Conservation (phyloP, 2,329 filamentous ascomycete species). For the Fusarium sp. region DNA sequence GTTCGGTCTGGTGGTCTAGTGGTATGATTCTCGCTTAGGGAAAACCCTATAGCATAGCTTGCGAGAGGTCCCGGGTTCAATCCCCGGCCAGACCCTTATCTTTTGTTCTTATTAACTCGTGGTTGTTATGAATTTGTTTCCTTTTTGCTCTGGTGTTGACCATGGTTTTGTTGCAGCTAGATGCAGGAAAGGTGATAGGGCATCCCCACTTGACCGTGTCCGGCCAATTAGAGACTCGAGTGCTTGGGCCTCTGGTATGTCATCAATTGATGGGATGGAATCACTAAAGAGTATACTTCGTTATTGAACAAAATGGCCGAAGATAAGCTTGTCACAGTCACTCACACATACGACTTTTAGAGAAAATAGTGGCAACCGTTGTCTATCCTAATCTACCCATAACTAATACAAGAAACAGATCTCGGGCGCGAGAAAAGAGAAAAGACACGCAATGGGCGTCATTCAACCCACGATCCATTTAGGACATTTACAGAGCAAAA, state of each 20-base stretch:
- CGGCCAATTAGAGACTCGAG: neutral
- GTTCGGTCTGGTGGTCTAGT: conserved; percentile 68
- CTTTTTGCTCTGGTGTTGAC: neutral
- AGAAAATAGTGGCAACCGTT: conserved; percentile 35
- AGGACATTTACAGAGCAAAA: conserved; percentile 41
- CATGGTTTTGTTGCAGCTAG: neutral
- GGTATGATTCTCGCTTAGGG: conserved; percentile 80
- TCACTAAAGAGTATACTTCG: no score
- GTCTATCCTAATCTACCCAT: conserved; percentile 46
- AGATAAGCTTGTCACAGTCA: no score
- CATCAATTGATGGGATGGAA: no score
- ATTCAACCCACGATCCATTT: conserved; percentile 40
- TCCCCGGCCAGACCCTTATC: conserved; percentile 56
- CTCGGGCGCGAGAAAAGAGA: conserved; percentile 38
- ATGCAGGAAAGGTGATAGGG: neutral
- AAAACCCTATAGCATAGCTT: conserved; percentile 52
- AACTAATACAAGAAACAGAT: conserved; percentile 45
- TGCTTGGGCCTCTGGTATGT: neutral
- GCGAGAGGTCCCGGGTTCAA: conserved; percentile 61
- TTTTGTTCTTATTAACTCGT: neutral
- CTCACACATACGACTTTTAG: neutral
- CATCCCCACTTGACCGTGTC: neutral
- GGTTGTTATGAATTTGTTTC: neutral
- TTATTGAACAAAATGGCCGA: no score
- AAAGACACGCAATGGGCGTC: conserved; percentile 43